Evolutionary conservation across 352 stramenopile species (phyloP), one percentile per base, ranked within the genome.

Genomic region (Globisporangium rhizosaccharum): DNA sequence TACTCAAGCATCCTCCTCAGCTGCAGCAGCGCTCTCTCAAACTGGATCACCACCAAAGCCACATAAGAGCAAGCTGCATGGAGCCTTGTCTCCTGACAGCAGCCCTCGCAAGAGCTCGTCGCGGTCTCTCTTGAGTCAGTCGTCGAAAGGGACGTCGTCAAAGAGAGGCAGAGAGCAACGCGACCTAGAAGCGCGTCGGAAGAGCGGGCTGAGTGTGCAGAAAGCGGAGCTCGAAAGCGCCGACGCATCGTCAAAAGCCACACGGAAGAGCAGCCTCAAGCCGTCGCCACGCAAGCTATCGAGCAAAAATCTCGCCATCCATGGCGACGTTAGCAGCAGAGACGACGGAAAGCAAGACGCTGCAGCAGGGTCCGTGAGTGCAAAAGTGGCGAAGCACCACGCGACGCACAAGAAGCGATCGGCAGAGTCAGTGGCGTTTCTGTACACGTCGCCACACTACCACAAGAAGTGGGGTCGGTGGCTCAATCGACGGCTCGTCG

Each of bases 401-500:
- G 20, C 37, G 0, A 20, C 30, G 0, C 55, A 46, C 8, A 56
- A 20, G 6, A 58, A 55, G 3, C 44, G 50, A n/a, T 49, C 51
- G 11, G 12, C 36, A 8, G 26, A 55, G 14, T 18, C 30, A 0
- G 14, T 25, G 2, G 23, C 50, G 7, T 44, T 62, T 28, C 39
- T 57, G 17, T 15, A 68, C 12, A n/a, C 46, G 1, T 48, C 59
- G 6, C 63, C 62, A 8, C 25, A 54, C 15, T 90, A 90, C 53
- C 81, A 85, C 68, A 73, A 75, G 23, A 86, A 85, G 23, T 90
- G 78, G 78, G 59, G 66, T 1, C 73, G 73, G 33, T 88, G 76
- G 78, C 56, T 78, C 8, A 71, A 66, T 39, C 65, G 67, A 5
- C 68, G 72, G 26, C 67, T 75, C 15, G 62, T 87, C 20, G 66